phyloP scores from a whole-genome alignment of 768 basidiomycete species.

The Termitomyces sp. region DNA sequence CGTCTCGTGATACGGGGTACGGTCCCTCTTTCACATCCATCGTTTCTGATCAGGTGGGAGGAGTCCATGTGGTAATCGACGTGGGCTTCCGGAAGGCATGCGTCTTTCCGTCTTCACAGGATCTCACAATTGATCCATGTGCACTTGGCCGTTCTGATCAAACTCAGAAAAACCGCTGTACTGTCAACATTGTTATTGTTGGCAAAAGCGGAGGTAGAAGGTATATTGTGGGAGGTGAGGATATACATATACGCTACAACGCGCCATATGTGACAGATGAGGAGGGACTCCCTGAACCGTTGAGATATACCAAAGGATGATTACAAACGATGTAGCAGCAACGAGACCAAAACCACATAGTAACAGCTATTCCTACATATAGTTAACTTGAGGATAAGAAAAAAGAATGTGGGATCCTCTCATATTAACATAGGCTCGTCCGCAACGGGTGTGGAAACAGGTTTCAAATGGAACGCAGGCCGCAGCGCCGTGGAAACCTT shows the following conservation, averaged over 20 bases:
- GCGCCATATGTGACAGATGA: background rate
- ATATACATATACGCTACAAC: background rate
- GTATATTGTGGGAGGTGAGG: background rate
- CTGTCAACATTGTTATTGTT: background rate
- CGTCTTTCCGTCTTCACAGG: background rate
- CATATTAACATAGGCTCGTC: background rate
- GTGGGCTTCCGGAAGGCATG: background rate
- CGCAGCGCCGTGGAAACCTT: constrained; percentile 30
- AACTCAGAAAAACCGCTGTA: background rate
- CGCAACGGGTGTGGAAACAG: background rate
- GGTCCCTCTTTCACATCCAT: background rate
- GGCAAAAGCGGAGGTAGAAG: background rate
- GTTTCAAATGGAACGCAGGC: constrained; percentile 22
- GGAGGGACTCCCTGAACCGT: background rate
- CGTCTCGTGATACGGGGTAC: background rate
- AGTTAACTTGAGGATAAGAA: background rate
- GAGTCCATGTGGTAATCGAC: background rate
- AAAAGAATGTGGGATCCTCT: background rate
- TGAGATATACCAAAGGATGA: background rate
- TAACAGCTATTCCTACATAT: background rate
- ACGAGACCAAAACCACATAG: background rate
- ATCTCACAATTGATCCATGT: background rate
- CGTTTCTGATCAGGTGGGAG: background rate
- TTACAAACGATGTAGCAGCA: background rate
- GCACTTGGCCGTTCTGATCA: background rate